These are phyloP conservation scores for Suillus hirtellus DNA, from an alignment of 768 basidiomycete species.

Conservation along the genomic window DNA sequence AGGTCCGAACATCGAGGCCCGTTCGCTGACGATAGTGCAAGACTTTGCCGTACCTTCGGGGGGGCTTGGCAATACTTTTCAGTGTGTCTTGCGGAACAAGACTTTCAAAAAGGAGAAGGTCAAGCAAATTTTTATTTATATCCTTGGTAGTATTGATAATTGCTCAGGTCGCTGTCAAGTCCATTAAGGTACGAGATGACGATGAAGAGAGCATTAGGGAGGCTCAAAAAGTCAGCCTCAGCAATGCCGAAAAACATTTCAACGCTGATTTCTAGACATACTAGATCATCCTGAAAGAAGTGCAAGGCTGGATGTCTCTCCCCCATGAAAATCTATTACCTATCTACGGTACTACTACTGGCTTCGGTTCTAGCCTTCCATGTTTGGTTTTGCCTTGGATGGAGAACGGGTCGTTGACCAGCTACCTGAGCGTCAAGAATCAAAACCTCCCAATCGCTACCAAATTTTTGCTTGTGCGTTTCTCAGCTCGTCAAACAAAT, in stretches of 20 bases:
- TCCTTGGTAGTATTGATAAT: neutral
- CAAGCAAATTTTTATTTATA: neutral
- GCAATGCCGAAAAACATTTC: neutral
- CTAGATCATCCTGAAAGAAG: slow-evolving; percentile 9
- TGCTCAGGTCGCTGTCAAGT: neutral
- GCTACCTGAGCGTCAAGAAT: slow-evolving; percentile 15
- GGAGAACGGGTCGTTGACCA: slow-evolving; percentile 18
- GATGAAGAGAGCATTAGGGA: neutral
- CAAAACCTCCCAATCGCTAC: slow-evolving; percentile 10
- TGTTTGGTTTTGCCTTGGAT: slow-evolving; percentile 27
- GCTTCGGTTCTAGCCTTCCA: slow-evolving; percentile 22
- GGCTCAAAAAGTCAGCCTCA: neutral
- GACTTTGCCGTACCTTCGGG: neutral
- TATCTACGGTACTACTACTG: slow-evolving; percentile 20
- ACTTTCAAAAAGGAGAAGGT: neutral
- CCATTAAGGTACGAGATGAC: slow-evolving; percentile 4
- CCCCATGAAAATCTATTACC: slow-evolving; percentile 24
- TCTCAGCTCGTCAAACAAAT: neutral
- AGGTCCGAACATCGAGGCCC: neutral
- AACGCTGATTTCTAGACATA: neutral
- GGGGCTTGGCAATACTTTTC: slow-evolving; percentile 2
- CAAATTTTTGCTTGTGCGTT: slow-evolving; percentile 23
- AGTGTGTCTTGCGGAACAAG: neutral
- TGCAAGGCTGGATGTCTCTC: slow-evolving; percentile 24
- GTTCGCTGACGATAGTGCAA: neutral